Evolutionary conservation across 148 eudicot species (phyloP).

Genomic region (Euryodendron excelsum): DNA sequence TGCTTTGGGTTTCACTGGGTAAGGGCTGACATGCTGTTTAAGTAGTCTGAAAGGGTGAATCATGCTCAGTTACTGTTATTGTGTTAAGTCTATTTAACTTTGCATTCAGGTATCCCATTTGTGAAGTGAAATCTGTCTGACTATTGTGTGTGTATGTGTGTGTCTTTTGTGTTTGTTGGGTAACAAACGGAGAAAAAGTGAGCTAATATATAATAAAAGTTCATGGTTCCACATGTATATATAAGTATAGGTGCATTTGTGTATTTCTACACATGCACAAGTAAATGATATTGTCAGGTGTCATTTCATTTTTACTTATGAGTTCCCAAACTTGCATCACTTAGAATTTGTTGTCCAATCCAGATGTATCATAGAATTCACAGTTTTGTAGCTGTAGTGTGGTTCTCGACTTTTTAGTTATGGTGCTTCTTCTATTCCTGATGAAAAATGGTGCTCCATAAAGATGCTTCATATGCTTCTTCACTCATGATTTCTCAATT

Average conservation of each 20-base stretch:
- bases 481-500: too few relatives aligned
- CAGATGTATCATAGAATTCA: not conserved
- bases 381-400: too few relatives aligned
- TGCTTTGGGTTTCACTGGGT: not conserved
- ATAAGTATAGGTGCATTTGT: not conserved
- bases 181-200: not conserved
- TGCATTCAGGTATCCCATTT: not conserved
- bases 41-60: not conserved
- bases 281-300: not conserved
- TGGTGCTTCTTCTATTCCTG: too few relatives aligned
- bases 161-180: not conserved
- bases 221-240: not conserved
- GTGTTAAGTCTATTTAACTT: not conserved
- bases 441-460: too few relatives aligned
- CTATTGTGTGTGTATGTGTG: too few relatives aligned
- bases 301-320: not conserved
- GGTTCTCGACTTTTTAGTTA: too few relatives aligned
- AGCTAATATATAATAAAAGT: not conserved
- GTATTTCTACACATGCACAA: not conserved
- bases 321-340: not conserved
- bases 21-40: not conserved
- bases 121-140: not conserved
- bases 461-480: too few relatives aligned
- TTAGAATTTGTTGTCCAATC: not conserved
- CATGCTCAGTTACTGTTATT: not conserved